phyloP scores from a whole-genome alignment of 331 rosid species.

The Acacia pycnantha region DNA sequence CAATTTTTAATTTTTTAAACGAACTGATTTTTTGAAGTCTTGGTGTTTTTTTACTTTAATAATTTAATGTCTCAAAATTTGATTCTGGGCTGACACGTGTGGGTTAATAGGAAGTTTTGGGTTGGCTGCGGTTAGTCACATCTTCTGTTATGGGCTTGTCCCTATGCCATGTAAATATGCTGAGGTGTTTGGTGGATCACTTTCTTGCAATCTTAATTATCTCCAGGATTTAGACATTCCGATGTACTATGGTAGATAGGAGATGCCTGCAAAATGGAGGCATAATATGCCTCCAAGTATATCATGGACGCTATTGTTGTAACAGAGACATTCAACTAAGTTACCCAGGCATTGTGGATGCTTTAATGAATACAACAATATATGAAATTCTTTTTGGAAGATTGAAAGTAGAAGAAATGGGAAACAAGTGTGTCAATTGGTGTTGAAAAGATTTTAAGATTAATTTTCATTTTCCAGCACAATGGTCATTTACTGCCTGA shows the following conservation, averaged over 20 bases:
- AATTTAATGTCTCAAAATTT: constrained; percentile 9
- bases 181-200: not conserved
- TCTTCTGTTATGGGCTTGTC: not conserved
- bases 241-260: not conserved
- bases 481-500: not conserved
- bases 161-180: not conserved
- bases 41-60: not conserved
- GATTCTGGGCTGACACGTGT: not conserved
- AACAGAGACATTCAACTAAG: not conserved
- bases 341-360: not conserved
- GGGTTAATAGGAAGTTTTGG: not conserved
- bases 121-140: not conserved
- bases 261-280: not conserved
- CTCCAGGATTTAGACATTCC: not conserved
- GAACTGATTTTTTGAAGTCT: not conserved
- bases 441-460: not conserved
- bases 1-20: not conserved
- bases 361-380: not conserved
- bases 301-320: not conserved
- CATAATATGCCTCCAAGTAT: not conserved
- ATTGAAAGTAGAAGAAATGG: not conserved
- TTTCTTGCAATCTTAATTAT: not conserved
- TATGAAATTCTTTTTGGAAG: not conserved
- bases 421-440: not conserved
- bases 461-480: not conserved